A percentile compares a stretch with the other conserved stretches of the same genome.
Conservation (phyloP, 2,329 filamentous ascomycete species). For the Colletotrichum falcatum region DNA sequence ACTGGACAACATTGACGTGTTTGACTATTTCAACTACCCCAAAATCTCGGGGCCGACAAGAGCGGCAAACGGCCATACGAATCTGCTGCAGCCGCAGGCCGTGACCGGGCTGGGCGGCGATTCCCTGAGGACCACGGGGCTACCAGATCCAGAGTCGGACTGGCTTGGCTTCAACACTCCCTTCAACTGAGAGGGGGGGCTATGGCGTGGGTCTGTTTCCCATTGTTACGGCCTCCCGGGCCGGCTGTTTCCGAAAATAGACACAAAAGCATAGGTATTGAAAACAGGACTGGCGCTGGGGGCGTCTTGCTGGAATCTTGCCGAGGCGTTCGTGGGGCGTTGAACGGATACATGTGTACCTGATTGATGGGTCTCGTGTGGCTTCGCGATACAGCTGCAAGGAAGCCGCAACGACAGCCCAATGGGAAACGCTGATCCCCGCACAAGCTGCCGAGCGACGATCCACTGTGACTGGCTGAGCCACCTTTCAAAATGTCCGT, state of each 20-base stretch:
- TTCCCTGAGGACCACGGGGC: conserved; percentile 42
- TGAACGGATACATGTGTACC: conserved; percentile 27
- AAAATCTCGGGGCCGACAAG: conserved; percentile 45
- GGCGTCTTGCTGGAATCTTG: conserved; percentile 2
- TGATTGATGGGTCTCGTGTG: conserved; percentile 35
- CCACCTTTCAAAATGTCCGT: conserved; percentile 23
- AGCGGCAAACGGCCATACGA: conserved; percentile 43
- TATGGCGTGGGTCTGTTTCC: neutral
- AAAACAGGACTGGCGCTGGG: conserved; percentile 22
- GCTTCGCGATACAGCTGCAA: conserved; percentile 34
- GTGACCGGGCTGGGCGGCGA: conserved; percentile 43
- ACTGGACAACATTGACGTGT: conserved; percentile 58
- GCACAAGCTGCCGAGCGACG: conserved; percentile 29
- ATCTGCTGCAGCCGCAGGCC: conserved; percentile 44
- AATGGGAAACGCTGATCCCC: conserved; percentile 38
- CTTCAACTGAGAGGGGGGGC: conserved; percentile 30
- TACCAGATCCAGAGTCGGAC: conserved; percentile 50
- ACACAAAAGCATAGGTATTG: conserved; percentile 1
- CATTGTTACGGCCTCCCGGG: neutral
- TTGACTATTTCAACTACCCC: conserved; percentile 60
- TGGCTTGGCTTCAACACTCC: conserved; percentile 45
- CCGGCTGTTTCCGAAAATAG: neutral
- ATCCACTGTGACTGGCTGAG: conserved; percentile 36
- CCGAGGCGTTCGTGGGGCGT: conserved; percentile 33
- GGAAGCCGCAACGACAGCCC: conserved; percentile 19